phyloP scores from a whole-genome alignment of 306 rosid genomes.

The Purshia tridentata region DNA sequence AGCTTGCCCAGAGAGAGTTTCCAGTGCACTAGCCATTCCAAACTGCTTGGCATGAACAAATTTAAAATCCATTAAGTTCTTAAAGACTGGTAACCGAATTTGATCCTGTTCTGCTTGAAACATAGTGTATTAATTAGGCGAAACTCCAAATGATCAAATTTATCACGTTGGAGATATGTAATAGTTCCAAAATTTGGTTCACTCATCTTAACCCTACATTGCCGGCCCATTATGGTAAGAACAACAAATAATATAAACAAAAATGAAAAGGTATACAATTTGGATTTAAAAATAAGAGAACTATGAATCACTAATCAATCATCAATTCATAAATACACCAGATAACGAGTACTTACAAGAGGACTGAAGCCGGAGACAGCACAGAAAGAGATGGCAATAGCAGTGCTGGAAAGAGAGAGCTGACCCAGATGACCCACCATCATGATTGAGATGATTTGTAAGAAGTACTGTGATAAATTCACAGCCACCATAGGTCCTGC shows the following conservation, averaged over 20 bases:
- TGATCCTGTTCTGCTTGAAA: neutral
- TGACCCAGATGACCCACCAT: slow-evolving; percentile 20
- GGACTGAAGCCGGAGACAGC: slow-evolving; percentile 32
- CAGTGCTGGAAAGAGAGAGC: slow-evolving; percentile 24
- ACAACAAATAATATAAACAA: neutral
- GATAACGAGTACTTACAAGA: neutral
- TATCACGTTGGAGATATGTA: neutral
- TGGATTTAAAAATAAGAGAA: neutral
- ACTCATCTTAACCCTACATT: neutral
- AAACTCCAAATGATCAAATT: too few species aligned
- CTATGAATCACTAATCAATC: neutral
- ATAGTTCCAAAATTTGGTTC: neutral
- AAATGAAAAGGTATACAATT: neutral
- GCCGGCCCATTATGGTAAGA: neutral
- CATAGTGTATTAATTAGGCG: too few species aligned
- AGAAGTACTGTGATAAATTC: slow-evolving; percentile 19
- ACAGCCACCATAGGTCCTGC: slow-evolving; percentile 24
- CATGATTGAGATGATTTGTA: slow-evolving; percentile 20
- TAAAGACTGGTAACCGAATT: neutral
- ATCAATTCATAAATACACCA: neutral
- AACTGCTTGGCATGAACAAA: slow-evolving; percentile 29
- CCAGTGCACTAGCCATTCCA: slow-evolving; percentile 45
- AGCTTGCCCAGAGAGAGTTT: slow-evolving; percentile 50
- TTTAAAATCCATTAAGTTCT: neutral
- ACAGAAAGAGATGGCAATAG: slow-evolving; percentile 23